These are phyloP conservation scores for Trichoderma sp. DNA, from an alignment of 2,329 filamentous ascomycete genomes.

Conservation along the genomic window DNA sequence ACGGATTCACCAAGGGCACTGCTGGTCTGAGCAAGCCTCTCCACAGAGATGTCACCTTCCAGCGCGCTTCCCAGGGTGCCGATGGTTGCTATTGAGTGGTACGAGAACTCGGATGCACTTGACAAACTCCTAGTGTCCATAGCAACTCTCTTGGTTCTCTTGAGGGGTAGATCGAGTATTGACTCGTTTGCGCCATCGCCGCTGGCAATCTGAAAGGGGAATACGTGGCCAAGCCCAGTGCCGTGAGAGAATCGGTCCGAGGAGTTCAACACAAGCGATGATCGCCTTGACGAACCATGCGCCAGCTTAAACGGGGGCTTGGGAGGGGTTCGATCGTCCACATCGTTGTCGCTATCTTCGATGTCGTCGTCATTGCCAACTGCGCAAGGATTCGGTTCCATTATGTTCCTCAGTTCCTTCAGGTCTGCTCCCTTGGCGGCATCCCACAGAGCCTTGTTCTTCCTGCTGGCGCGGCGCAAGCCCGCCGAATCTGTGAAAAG, in stretches of 20 bases:
- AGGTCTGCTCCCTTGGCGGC: conserved; percentile 76
- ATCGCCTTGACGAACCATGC: conserved; percentile 44
- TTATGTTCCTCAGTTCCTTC: conserved; percentile 69
- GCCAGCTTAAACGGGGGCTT: conserved; percentile 44
- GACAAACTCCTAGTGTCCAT: conserved; percentile 90
- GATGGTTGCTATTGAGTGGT: conserved; percentile 75
- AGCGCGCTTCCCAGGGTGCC: conserved; percentile 69
- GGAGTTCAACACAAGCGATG: conserved; percentile 41
- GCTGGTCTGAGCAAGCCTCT: conserved; percentile 70
- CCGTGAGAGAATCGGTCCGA: conserved; percentile 55
- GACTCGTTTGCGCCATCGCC: conserved; percentile 42
- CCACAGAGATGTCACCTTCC: conserved; percentile 83
- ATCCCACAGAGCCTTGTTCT: conserved; percentile 86
- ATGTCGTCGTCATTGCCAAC: conserved; percentile 44
- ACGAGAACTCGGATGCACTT: conserved; percentile 79
- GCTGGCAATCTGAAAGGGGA: conserved; percentile 69
- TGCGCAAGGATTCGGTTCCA: conserved; percentile 65
- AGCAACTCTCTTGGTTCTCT: conserved; percentile 73
- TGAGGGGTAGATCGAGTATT: conserved; percentile 34
- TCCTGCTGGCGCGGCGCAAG: conserved; percentile 77
- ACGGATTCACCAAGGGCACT: conserved; percentile 76
- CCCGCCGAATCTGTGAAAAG: conserved; percentile 77
- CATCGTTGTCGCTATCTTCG: conserved; percentile 47
- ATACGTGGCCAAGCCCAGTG: conserved; percentile 74
- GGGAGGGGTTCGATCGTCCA: conserved; percentile 40